Evolutionary conservation across 495 filamentous ascomycete genomes (phyloP).

Genomic region (Pyrenula aspistea): DNA sequence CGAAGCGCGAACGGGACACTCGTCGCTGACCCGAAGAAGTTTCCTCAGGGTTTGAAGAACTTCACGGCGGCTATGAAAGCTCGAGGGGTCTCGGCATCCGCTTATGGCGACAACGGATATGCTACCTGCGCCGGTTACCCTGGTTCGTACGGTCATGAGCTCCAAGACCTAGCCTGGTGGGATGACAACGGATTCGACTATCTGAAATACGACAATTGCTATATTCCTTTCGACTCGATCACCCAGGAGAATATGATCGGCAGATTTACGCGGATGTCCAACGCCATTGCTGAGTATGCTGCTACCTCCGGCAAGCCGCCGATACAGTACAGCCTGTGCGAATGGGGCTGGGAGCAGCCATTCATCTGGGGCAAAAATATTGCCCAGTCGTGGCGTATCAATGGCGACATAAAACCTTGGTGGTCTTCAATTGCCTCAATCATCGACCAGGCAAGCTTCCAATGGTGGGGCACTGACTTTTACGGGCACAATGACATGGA

Average conservation of each 20-base stretch:
- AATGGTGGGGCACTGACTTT: constrained; percentile 34
- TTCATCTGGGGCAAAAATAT: constrained; percentile 39
- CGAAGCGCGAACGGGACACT: background rate
- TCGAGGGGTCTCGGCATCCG: background rate
- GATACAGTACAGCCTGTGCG: constrained; percentile 56
- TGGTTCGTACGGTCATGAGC: constrained; percentile 48
- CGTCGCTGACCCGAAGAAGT: background rate
- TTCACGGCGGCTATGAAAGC: background rate
- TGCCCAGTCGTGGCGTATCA: constrained; percentile 44
- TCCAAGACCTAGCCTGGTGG: background rate
- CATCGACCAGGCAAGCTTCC: constrained; percentile 32
- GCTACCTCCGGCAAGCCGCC: constrained; percentile 13
- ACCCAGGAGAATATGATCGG: constrained; percentile 31
- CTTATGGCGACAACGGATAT: background rate
- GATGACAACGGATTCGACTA: constrained; percentile 10
- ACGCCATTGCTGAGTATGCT: constrained; percentile 37
- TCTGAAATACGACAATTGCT: constrained; percentile 66
- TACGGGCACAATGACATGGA: constrained; percentile 50
- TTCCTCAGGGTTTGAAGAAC: background rate
- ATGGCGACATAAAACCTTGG: constrained; percentile 36
- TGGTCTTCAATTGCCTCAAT: constrained; percentile 30
- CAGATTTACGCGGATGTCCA: constrained; percentile 45
- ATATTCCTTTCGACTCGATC: constrained; percentile 17
- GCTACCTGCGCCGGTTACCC: constrained; percentile 53
- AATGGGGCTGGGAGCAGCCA: constrained; percentile 46